A percentile compares a stretch with the other conserved stretches of the same genome.
Evolutionary conservation across 306 rosid species (phyloP).

Genomic region (Medicago ruthenica): DNA sequence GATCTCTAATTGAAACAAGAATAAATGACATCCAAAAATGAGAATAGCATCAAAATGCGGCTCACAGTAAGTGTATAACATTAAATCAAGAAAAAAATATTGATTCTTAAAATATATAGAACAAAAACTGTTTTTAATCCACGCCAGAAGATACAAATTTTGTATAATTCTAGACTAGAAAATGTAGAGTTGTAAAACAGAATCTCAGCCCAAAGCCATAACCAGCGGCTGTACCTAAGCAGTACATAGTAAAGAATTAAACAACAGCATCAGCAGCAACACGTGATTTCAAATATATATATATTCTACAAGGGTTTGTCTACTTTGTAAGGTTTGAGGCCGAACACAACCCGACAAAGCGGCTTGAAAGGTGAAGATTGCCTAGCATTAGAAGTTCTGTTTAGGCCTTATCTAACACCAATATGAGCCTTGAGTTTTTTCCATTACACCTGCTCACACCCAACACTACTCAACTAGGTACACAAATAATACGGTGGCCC

Average conservation of each 20-base stretch:
- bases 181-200: not conserved
- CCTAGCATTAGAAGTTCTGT: not conserved
- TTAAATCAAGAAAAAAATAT: constrained; percentile 31
- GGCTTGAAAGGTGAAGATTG: not conserved
- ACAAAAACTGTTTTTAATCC: constrained; percentile 19
- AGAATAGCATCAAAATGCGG: constrained; percentile 17
- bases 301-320: constrained; percentile 7
- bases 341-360: not conserved
- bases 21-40: constrained; percentile 25
- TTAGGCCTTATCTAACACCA: not conserved
- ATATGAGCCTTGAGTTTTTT: not conserved
- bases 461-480: not conserved
- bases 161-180: constrained; percentile 5
- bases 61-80: constrained; percentile 1
- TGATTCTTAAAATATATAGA: not conserved
- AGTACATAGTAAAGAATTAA: constrained; percentile 27
- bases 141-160: not conserved
- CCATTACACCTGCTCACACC: not conserved
- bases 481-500: not conserved
- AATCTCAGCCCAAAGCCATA: constrained; percentile 28
- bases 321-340: not conserved
- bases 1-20: constrained; percentile 31
- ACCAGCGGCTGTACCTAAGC: not conserved
- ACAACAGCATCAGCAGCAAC: constrained; percentile 4
- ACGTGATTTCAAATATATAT: constrained; percentile 21